These are phyloP conservation scores for Sporothrix euskadiensis DNA, from an alignment of 2,329 filamentous ascomycete genomes.

Conservation along the genomic window DNA sequence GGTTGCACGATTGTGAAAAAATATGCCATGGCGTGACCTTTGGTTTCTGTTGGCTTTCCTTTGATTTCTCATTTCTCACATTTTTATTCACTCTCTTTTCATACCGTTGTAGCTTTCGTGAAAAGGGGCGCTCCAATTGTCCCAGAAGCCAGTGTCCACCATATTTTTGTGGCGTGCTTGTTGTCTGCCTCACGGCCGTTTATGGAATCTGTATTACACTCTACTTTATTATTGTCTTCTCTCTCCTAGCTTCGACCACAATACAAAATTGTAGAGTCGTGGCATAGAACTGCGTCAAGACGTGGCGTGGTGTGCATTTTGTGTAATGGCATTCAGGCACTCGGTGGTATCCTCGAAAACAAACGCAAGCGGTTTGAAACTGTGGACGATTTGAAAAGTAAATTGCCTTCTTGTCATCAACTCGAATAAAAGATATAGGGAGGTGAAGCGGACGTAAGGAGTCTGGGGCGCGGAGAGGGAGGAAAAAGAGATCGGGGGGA, in stretches of 20 bases:
- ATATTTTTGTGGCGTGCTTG: not conserved
- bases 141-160: not conserved
- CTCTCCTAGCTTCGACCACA: not conserved
- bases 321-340: not conserved
- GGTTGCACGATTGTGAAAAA: not conserved
- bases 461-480: not conserved
- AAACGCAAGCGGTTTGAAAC: not conserved
- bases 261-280: not conserved
- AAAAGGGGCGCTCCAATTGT: not conserved
- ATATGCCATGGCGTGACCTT: not conserved
- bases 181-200: not conserved
- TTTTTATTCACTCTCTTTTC: not conserved
- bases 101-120: not conserved
- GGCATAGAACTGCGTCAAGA: not conserved
- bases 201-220: not conserved
- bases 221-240: not conserved
- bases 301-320: not conserved
- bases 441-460: not conserved
- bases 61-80: not conserved
- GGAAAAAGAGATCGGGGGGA: not conserved
- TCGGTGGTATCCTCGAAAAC: not conserved
- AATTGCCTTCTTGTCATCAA: not conserved
- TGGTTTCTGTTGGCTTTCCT: not conserved
- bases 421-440: not conserved
- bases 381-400: not conserved